Percentiles rank a stretch among this genome's conserved stretches.
These are phyloP conservation scores for Datisca glomerata DNA, from an alignment of 306 rosid species.

Conservation along the genomic window DNA sequence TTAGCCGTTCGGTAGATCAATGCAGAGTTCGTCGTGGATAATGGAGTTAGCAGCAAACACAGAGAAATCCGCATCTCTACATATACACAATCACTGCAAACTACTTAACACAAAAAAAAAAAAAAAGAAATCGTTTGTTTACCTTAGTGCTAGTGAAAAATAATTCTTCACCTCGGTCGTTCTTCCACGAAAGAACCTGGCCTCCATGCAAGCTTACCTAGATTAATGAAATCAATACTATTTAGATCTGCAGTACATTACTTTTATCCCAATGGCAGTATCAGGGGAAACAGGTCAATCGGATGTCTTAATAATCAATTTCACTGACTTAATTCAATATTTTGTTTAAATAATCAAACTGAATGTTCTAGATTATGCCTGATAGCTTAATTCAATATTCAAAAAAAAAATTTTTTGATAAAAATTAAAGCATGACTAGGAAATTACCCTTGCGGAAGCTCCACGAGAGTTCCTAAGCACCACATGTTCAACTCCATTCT, in stretches of 20 bases:
- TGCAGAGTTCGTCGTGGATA: too few relatives aligned
- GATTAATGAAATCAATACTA: slow-evolving; percentile 1
- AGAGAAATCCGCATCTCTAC: too few relatives aligned
- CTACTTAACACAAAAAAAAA: too few relatives aligned
- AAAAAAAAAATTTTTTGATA: neutral
- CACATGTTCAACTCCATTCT: slow-evolving; percentile 41
- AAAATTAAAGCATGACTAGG: neutral
- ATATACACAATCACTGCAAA: too few relatives aligned
- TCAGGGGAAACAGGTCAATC: neutral
- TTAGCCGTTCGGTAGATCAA: too few relatives aligned
- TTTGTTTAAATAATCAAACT: neutral
- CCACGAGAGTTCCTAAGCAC: slow-evolving; percentile 54
- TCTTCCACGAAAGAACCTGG: slow-evolving; percentile 85
- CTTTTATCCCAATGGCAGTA: neutral
- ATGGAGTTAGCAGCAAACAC: too few relatives aligned
- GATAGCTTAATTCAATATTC: neutral
- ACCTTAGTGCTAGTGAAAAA: slow-evolving; percentile 71
- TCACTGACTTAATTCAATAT: neutral
- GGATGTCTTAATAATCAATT: neutral
- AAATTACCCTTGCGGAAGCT: slow-evolving; percentile 49
- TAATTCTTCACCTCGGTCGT: slow-evolving; percentile 60
- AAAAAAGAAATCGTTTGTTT: too few relatives aligned
- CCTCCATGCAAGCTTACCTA: slow-evolving; percentile 92
- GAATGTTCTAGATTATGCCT: neutral
- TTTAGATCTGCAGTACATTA: too few relatives aligned